phyloP scores from a whole-genome alignment of 257 asterid genomes.

The Solanum verrucosum region DNA sequence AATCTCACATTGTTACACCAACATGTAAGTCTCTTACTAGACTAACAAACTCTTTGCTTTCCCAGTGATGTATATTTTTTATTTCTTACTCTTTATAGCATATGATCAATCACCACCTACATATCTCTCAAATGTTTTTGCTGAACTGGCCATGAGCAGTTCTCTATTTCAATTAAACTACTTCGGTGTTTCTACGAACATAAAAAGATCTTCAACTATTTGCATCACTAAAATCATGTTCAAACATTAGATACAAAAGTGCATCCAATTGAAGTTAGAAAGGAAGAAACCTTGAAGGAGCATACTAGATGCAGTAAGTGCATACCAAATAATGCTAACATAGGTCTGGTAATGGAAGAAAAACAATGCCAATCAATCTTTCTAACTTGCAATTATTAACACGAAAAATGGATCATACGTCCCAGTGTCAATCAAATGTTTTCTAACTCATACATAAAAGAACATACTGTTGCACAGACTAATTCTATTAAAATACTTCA shows the following conservation, averaged over 20 bases:
- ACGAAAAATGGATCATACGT: not conserved
- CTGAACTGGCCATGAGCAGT: not conserved
- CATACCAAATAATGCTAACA: not conserved
- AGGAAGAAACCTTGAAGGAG: not conserved
- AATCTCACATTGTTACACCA: not conserved
- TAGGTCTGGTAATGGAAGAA: not conserved
- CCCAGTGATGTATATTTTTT: not conserved
- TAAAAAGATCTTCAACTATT: not conserved
- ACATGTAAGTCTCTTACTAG: not conserved
- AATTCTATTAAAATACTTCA: not conserved
- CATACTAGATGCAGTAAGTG: not conserved
- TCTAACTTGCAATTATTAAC: not conserved
- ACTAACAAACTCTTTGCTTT: not conserved
- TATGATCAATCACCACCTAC: not conserved
- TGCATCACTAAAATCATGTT: not conserved
- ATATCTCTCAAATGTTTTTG: not conserved
- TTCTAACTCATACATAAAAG: too few species aligned
- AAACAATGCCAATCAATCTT: not conserved
- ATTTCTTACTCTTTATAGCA: not conserved
- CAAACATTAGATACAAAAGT: not conserved
- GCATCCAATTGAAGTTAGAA: not conserved
- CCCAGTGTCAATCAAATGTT: not conserved
- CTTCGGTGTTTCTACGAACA: not conserved
- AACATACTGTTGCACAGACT: not conserved
- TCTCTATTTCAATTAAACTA: not conserved